Base-by-base conservation (phyloP, 306 rosid genomes). In the Corylus americana region DNA sequence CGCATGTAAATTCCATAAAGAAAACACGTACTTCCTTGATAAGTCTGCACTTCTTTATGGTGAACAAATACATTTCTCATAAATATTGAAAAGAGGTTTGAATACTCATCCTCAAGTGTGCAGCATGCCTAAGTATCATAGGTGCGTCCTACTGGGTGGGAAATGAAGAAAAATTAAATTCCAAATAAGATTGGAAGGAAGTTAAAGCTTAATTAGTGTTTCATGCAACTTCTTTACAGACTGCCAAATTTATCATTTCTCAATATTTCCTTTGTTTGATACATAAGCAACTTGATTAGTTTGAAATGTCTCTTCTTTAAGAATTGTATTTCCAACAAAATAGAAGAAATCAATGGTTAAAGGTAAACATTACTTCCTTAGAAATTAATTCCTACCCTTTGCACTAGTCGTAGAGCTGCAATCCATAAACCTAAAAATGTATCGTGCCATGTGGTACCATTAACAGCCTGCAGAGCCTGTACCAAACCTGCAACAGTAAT, bases 371-470 rank as follows among this genome's bases (percentile, higher is more conserved):
- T 62, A 62, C 10, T 62, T 62, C 45, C 37, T 62, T 13, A 12
- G 44, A 18, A 66, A 83, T 77, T 49, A 75, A 79, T 74, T 85
- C 90, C 77, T 87, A 94, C 97, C 97, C 97, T 92, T 84, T 91
- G 98, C 80, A 94, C 89, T 71, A 92, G 91, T 59, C 97, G 95
- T 39, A 94, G 85, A 35, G 95, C 95, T 81, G 98, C 87, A 83
- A 89, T 77, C 98, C 98, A 94, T 82, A 94, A 80, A 79, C 95
- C 95, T 82, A 94, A 87, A 87, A 94, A 94, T 69, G 97, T 81
- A 54, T 79, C 66, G 78, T 91, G 97, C 97, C 98, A 94, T 78
- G 90, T 68, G 78, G 91, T 74, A 77, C 87, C 89, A 84, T 92
- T 88, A 63, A 92, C 81, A 59, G 87, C 94, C 76, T 87, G 98